Percentiles rank a stretch among this genome's conserved stretches.
Evolutionary conservation across 2,329 filamentous ascomycete genomes (phyloP).

Genomic region (Immersiporthe knoxdaviesiana): DNA sequence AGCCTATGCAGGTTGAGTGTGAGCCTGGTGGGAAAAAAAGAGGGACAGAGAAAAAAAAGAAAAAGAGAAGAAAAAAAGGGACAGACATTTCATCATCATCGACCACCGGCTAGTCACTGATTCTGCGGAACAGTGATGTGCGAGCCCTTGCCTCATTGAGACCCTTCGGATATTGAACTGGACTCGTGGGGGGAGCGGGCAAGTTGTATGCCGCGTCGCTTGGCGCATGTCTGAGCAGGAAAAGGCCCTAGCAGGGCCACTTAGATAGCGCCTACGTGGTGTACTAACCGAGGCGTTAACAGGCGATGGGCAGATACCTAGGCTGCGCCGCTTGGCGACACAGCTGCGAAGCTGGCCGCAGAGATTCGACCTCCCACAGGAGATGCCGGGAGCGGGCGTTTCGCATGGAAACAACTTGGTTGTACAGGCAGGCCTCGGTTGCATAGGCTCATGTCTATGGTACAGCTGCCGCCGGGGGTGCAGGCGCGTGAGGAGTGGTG

Average conservation of each 20-base stretch:
- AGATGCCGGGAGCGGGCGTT: not conserved
- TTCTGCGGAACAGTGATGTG: not conserved
- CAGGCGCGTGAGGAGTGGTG: not conserved
- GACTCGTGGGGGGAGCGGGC: not conserved
- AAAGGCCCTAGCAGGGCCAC: not conserved
- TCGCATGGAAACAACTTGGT: not conserved
- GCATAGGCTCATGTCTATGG: not conserved
- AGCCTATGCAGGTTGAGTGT: not conserved
- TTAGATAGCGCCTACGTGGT: constrained; percentile 16
- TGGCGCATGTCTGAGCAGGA: constrained; percentile 11
- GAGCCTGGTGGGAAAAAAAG: not conserved
- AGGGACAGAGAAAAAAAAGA: not conserved
- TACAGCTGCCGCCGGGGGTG: not conserved
- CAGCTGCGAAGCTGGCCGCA: not conserved
- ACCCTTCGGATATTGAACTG: not conserved
- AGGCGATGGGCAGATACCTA: constrained; percentile 7
- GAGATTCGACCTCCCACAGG: not conserved
- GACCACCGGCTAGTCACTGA: not conserved
- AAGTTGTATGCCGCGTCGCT: not conserved
- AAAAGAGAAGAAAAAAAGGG: not conserved
- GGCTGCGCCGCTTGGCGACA: not conserved
- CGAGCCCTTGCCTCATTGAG: constrained; percentile 8
- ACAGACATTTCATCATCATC: not conserved
- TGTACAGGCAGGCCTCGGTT: not conserved
- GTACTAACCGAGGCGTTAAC: constrained; percentile 14